Conservation (phyloP, 176 grass and related monocot species). For the Hordeum marinum region DNA sequence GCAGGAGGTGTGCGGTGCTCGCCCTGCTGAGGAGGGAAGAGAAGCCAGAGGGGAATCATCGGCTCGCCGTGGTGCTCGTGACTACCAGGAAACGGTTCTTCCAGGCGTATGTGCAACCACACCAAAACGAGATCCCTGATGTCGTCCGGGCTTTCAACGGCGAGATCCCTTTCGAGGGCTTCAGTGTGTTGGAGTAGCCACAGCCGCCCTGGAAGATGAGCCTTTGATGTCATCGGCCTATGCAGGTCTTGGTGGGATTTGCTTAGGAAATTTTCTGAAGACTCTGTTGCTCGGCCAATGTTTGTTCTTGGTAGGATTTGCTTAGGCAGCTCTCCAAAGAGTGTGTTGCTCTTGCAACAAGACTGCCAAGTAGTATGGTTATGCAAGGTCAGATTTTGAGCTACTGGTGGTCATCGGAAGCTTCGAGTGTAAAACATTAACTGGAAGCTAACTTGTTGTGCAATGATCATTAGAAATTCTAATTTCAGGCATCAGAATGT, state of each 20-base stretch:
- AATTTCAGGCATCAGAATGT: not conserved
- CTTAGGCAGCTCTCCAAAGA: not conserved
- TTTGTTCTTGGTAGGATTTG: not conserved
- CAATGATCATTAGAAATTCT: not conserved
- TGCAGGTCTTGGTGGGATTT: not conserved
- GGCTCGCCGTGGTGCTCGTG: not conserved
- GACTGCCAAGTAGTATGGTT: not conserved
- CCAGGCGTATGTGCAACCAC: not conserved
- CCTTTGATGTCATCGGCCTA: not conserved
- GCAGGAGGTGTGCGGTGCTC: constrained; percentile 26
- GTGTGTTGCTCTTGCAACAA: not conserved
- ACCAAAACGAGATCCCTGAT: not conserved
- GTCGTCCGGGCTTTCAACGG: constrained; percentile 20
- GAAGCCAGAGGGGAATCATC: not conserved
- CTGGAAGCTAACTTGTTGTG: not conserved
- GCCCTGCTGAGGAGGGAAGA: constrained; percentile 19
- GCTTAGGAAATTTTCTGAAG: not conserved
- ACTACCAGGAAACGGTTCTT: not conserved
- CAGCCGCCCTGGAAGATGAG: not conserved
- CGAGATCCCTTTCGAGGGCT: constrained; percentile 28
- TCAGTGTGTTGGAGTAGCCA: not conserved
- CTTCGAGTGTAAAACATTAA: not conserved
- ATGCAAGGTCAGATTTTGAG: not conserved
- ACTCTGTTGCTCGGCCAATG: not conserved
- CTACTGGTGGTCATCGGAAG: not conserved